phyloP scores from a whole-genome alignment of 2,329 filamentous ascomycete genomes.

The Diplodia scrobiculata region DNA sequence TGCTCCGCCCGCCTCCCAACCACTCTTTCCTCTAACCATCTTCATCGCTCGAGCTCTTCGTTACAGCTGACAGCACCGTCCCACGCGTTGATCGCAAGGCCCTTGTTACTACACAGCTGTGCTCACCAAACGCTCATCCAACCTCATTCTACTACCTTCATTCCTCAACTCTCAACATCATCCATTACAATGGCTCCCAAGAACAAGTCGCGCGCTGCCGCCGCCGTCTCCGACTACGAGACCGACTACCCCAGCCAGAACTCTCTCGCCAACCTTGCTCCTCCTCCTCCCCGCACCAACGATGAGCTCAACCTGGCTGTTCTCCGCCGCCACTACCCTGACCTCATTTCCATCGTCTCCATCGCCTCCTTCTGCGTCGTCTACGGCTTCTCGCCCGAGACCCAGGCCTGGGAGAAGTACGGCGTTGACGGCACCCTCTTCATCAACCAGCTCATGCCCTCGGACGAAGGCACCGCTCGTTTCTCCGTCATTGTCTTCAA shows the following conservation, averaged over 20 bases:
- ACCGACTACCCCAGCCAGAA: constrained; percentile 48
- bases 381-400: constrained; percentile 71
- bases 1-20: background rate
- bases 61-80: background rate
- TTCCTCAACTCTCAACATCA: background rate
- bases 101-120: background rate
- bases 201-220: constrained; percentile 42
- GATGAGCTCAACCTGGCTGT: constrained; percentile 86
- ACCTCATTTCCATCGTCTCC: constrained; percentile 71
- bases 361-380: constrained; percentile 84
- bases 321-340: constrained; percentile 76
- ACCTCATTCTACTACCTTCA: background rate
- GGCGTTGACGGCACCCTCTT: constrained; percentile 88
- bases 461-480: constrained; percentile 44
- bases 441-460: constrained; percentile 65
- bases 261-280: constrained; percentile 37
- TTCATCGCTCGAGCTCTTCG: background rate
- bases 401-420: constrained; percentile 77
- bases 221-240: constrained; percentile 58
- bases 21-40: background rate
- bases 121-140: background rate
- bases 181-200: constrained; percentile 36
- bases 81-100: background rate
- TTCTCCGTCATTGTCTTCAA: constrained; percentile 53
- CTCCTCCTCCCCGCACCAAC: constrained; percentile 65